Percentiles rank a stretch among this genome's conserved stretches.
Evolutionary conservation across 2,329 filamentous ascomycete species (phyloP).

Genomic region (Metarhizium humberi): DNA sequence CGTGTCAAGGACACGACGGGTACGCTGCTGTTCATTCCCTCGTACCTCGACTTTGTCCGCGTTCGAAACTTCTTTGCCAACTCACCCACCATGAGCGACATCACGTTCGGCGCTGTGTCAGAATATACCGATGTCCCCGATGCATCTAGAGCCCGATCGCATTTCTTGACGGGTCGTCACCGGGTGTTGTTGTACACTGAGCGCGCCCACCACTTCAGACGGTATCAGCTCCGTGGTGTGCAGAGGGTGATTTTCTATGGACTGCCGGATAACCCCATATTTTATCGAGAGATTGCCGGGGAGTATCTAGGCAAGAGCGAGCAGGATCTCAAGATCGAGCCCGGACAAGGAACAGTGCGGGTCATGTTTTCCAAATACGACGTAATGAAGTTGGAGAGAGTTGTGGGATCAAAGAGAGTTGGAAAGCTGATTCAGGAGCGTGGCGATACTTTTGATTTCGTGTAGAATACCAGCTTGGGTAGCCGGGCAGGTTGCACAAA

Average conservation of each 20-base stretch:
- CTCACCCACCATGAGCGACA: conserved; percentile 40
- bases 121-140: conserved; percentile 79
- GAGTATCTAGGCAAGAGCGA: conserved; percentile 55
- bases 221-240: conserved; percentile 76
- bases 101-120: conserved; percentile 66
- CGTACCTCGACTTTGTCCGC: conserved; percentile 90
- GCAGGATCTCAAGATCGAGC: conserved; percentile 44
- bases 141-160: conserved; percentile 72
- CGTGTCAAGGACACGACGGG: conserved; percentile 55
- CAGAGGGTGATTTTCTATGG: conserved; percentile 82
- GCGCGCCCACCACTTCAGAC: conserved; percentile 90
- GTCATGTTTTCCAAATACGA: conserved; percentile 83
- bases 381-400: conserved; percentile 74
- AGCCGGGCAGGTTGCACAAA: too few species aligned
- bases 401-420: conserved; percentile 74
- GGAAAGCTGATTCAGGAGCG: conserved; percentile 76
- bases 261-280: conserved; percentile 76
- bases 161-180: conserved; percentile 78
- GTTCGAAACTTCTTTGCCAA: conserved; percentile 87
- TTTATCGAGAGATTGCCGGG: conserved; percentile 69
- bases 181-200: conserved; percentile 84
- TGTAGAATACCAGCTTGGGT: conserved; percentile 35
- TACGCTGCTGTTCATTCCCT: conserved; percentile 81
- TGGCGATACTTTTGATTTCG: conserved; percentile 91
- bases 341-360: conserved; percentile 49